Evolutionary conservation across 306 rosid species (phyloP), one percentile per base, ranked within the genome.

Genomic region (Phaseolus lunatus): DNA sequence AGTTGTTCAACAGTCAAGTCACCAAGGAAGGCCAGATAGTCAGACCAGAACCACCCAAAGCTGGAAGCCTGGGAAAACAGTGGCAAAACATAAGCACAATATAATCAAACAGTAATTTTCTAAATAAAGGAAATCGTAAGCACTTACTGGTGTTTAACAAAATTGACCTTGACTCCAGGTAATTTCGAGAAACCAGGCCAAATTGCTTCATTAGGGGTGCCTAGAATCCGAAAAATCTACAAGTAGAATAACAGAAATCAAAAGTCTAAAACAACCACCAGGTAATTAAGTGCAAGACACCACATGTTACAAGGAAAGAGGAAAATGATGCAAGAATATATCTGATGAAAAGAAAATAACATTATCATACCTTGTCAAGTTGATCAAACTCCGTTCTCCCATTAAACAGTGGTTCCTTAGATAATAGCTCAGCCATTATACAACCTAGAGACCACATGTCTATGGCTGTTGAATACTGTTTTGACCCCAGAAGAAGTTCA

Each of bases 61-160:
- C 91, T 89, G 97, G 96, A 90, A 92, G 98, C 97, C 98, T 95
- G 98, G 93, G 97, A 95, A 94, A 95, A 95, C 93, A 92, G 95
- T 81, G 89, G 93, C 89, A 85, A 78, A 64, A 80, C 76, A 90
- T 92, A 90, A 90, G 96, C 87, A 89, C 78, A 79, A 80, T 78
- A 53, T 70, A 84, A 79, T 82, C 70, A 81, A 79, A 72, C 41
- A 62, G 37, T 20, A 67, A 81, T 18, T 59, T 75, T 68, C 43
- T 75, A 48, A 75, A 72, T 72, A 84, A 71, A 65, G 80, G 84
- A 78, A 27, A 80, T 69, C 20, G 70, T 43, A 61, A 78, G 82
- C 81, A 91, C 99, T 91, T 87, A 96, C 99, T 91, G 98, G 81
- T 96, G 99, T 88, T 96, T 96, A 67, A 92, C 98, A 86, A 96